Base-by-base conservation (phyloP, 2,329 filamentous ascomycete genomes). In the Blastomyces parvus region DNA sequence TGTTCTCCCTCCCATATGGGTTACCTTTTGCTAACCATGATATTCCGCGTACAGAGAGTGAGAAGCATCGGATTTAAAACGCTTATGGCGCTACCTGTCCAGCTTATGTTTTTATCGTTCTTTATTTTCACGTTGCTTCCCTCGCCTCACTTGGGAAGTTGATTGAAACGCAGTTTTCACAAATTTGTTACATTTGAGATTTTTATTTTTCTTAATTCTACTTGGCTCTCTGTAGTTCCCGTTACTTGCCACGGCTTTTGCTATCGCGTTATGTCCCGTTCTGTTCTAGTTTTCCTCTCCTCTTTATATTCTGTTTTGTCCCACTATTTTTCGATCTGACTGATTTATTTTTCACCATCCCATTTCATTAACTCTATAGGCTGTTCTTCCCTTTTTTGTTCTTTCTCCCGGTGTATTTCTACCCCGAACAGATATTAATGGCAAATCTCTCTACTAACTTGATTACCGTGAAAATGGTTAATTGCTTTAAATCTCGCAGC, bases 31-130 rank as follows among this genome's bases (percentile, higher is more conserved):
- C 66, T 67, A 66, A 63, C 64, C 63, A 56, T 46, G 11, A 19
- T 25, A 59, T 5, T 63, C 25, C 9, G 67, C 38, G 22, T 33
- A 72, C 74, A 90, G 88, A 90, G 78, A 89, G 86, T 74, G 88
- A 90, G 74, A 90, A 90, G 76, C 88, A 90, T 77, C 85, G 88
- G 56, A 85, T 88, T 69, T 89, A 72, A 69, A 55, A 22, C 38
- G 33, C 48, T 22, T 30, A 50, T 64, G 7, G 62, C 57, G 66
- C 64, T 57, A 64, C 58, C 65, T 65, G 62, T 64, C 53, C 68
- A 64, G 64, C 59, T 44, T 65, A 50, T 66, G 65, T 38, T 53
- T 48, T 64, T 60, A 58, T 58, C 64, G 53, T 52, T 17, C 7
- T 66, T 66, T 65, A 62, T 63, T 52, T 67, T 60, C 58, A 30